Base-by-base conservation (phyloP, 148 eudicot genomes). In the Vaccinium myrtillus region DNA sequence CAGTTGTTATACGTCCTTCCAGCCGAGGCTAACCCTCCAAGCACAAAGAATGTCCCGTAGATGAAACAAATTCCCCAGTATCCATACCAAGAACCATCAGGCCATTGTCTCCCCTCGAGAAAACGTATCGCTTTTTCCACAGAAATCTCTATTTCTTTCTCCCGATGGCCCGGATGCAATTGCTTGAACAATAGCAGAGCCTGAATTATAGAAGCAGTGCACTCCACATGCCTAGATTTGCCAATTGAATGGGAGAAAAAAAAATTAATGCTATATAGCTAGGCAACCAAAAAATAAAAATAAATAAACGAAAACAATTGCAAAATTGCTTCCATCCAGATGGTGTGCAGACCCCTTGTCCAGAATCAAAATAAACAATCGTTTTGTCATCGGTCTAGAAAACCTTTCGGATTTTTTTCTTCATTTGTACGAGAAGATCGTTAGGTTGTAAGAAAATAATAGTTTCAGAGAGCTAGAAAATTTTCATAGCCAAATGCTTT, bases 161-260 rank as follows among this genome's bases (percentile, higher is more conserved):
- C 36, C 36, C 36, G 36, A 32, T 32, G 36, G 36, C 36, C 36
- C 36, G 36, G 36, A 32, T 32, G 36, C 36, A 32, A 32, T 2
- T 32, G 36, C 36, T 32, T 32, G 36, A 32, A 32, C 36, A 32
- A 1, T 32, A 32, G 36, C 36, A 63, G 70, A 63, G 70, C 70
- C 70, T 63, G 70, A 27, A 63, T 63, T 23, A 63, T 63, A n/a
- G 70, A 63, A 9, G 70, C 70, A n/a, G 70, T 63, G 23, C 70
- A 63, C 70, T 63, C 70, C 70, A 63, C 70, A 63, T 63, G 70
- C 70, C 70, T 63, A 63, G 70, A 63, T 63, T 63, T 63, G 13
- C 2, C 70, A 63, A n/a, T 58, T 58, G 18, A 58, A 58, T 58
- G n/a, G n/a, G n/a, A 8, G 19, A 19, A 58, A 19, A 58, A 19